phyloP scores from a whole-genome alignment of 1,284 basidiomycete species.

The Coniophora puteana region DNA sequence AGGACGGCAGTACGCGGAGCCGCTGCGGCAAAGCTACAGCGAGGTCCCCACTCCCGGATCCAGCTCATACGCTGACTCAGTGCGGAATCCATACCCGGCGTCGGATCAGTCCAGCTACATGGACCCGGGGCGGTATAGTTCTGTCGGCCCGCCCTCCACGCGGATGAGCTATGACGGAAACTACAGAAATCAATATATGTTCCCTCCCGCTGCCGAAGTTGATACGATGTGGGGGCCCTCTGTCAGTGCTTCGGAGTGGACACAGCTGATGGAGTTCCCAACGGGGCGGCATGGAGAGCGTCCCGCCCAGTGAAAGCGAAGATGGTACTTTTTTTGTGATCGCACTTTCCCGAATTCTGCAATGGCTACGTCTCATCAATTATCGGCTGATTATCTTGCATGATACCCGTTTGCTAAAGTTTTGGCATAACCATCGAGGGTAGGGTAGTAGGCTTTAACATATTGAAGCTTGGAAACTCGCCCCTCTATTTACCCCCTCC shows the following conservation, averaged over 20 bases:
- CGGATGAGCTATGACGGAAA: conserved; percentile 29
- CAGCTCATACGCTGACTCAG: conserved; percentile 22
- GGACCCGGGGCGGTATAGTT: conserved; percentile 18
- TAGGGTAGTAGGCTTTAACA: no score
- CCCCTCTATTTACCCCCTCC: no score
- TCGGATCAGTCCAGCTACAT: conserved; percentile 17
- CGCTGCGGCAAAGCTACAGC: no score
- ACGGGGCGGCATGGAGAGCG: no score
- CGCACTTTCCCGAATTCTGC: no score
- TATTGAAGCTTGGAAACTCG: no score
- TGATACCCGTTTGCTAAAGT: no score
- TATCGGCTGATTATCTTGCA: no score
- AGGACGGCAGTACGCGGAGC: conserved; percentile 8
- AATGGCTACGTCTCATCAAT: no score
- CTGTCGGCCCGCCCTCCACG: conserved; percentile 27
- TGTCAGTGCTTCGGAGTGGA: conserved; percentile 57
- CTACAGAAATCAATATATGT: conserved; percentile 31
- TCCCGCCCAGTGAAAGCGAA: no score
- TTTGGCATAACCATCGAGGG: no score
- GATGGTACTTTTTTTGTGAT: no score
- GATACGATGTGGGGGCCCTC: conserved; percentile 56
- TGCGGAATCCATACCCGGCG: conserved; percentile 25
- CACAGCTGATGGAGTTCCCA: conserved; percentile 43
- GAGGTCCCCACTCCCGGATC: neutral
- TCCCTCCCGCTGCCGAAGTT: conserved; percentile 40